Conservation (phyloP, 352 stramenopile species). For the Phytopythium oedochilum region DNA sequence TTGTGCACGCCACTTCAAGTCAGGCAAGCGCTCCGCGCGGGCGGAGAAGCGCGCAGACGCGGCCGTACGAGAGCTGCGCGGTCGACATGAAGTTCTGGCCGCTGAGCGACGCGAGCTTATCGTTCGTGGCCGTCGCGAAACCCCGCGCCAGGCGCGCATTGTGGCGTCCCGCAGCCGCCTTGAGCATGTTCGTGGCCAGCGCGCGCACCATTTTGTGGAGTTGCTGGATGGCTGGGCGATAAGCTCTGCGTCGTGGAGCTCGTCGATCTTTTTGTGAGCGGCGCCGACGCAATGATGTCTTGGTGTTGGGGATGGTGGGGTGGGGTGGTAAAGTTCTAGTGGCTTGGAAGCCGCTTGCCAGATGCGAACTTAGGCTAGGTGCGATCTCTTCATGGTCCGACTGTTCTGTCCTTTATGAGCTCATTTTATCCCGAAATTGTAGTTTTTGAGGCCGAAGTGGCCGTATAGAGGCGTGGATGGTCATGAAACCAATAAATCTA, state of each 20-base stretch:
- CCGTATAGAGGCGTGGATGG: background rate
- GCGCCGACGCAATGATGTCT: background rate
- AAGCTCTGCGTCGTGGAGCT: background rate
- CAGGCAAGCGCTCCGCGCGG: no score
- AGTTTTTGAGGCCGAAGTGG: no score
- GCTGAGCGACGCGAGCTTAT: slow-evolving; percentile 41
- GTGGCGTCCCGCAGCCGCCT: background rate
- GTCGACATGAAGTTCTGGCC: slow-evolving; percentile 75
- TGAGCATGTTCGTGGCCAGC: slow-evolving; percentile 1
- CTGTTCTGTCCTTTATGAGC: background rate
- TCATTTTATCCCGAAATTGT: no score
- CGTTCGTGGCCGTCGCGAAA: slow-evolving; percentile 18
- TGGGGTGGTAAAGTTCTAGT: background rate
- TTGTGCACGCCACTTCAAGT: no score
- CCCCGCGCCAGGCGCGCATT: slow-evolving; percentile 2
- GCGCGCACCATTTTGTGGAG: background rate
- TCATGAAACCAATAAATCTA: background rate
- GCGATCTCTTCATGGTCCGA: no score
- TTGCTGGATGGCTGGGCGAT: background rate
- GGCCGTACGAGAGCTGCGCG: slow-evolving; percentile 42
- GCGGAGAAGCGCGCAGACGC: background rate
- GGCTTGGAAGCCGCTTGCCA: background rate
- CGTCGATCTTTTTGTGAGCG: background rate
- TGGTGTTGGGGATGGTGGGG: background rate
- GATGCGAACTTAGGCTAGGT: background rate